phyloP scores from a whole-genome alignment of 352 stramenopile species.

The Saprolegnia parasitica region DNA sequence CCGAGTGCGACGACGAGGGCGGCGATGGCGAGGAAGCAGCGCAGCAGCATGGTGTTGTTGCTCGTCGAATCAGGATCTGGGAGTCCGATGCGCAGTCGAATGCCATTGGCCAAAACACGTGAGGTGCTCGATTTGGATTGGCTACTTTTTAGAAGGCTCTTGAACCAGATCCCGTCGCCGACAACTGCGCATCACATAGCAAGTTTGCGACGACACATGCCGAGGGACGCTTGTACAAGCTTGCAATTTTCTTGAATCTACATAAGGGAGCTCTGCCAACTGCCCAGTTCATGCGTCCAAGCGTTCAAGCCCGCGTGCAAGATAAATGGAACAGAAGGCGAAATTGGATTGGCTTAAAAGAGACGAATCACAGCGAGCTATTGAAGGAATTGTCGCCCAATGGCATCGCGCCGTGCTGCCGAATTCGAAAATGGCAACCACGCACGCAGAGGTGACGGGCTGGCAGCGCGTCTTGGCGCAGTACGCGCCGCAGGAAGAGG shows the following conservation, averaged over 20 bases:
- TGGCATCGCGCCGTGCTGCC: neutral
- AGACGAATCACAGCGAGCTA: neutral
- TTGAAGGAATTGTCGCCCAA: neutral
- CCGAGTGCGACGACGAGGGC: neutral
- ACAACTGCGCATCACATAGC: neutral
- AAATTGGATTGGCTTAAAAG: neutral
- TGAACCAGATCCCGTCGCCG: neutral
- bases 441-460: neutral
- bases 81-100: neutral
- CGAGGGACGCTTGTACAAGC: too few relatives aligned
- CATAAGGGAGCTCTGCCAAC: neutral
- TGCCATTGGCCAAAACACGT: neutral
- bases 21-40: neutral
- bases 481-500: neutral
- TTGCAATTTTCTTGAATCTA: too few relatives aligned
- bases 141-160: neutral
- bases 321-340: neutral
- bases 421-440: neutral
- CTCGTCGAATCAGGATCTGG: neutral
- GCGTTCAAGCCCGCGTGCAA: too few relatives aligned
- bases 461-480: constrained; percentile 4
- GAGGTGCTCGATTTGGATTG: neutral
- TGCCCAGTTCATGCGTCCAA: neutral
- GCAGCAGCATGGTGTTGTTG: neutral
- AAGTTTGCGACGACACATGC: neutral